A percentile compares a stretch with the other conserved stretches of the same genome.
Conservation (phyloP, 768 basidiomycete genomes). For the Russula compacta region DNA sequence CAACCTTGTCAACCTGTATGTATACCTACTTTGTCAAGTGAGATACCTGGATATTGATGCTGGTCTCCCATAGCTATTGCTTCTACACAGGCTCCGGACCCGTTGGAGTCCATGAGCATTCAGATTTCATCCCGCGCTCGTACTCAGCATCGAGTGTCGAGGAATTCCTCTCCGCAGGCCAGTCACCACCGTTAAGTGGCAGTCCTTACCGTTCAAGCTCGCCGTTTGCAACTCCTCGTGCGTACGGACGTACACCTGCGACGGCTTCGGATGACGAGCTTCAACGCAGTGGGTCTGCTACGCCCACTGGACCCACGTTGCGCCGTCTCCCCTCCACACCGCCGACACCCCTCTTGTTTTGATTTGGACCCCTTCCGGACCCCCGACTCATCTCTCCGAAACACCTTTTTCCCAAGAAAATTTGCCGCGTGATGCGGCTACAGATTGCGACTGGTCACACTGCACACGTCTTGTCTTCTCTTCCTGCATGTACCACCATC, state of each 20-base stretch:
- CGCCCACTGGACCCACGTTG: conserved; percentile 8
- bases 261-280: conserved; percentile 13
- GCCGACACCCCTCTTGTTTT: conserved; percentile 9
- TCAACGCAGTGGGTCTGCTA: conserved; percentile 15
- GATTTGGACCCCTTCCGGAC: neutral
- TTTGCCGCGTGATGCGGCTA: conserved; percentile 5
- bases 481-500: conserved; percentile 8
- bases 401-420: neutral
- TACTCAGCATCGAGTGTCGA: conserved; percentile 49
- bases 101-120: conserved; percentile 14
- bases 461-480: neutral
- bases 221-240: conserved; percentile 12
- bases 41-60: conserved; percentile 8
- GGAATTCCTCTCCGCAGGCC: conserved; percentile 31
- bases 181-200: conserved; percentile 13
- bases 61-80: conserved; percentile 48
- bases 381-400: neutral
- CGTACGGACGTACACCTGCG: neutral
- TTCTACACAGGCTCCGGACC: conserved; percentile 59
- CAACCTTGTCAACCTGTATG: conserved; percentile 57
- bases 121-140: conserved; percentile 31
- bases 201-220: neutral
- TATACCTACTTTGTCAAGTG: conserved; percentile 14
- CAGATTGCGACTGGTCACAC: neutral
- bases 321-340: neutral